These are phyloP conservation scores for Leccinum uliginosum DNA, from an alignment of 768 basidiomycete genomes.

Conservation along the genomic window DNA sequence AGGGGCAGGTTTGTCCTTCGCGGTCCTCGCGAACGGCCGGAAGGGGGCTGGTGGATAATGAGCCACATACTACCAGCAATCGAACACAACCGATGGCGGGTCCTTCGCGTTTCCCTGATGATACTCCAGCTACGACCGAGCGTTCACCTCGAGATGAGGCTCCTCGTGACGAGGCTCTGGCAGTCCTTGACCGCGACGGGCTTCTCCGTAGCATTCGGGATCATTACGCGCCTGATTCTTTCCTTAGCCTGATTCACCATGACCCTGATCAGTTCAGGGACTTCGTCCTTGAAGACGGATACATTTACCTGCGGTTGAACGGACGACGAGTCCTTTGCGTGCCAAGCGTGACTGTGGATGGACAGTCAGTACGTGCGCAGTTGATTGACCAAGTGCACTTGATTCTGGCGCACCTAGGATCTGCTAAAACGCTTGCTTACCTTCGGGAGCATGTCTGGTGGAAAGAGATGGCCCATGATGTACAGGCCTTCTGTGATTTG, in stretches of 20 bases:
- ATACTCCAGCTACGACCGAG: too few relatives aligned
- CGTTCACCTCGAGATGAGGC: too few relatives aligned
- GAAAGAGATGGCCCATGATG: conserved; percentile 31
- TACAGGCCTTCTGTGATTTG: background rate
- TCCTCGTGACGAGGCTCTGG: too few relatives aligned
- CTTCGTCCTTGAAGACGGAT: background rate
- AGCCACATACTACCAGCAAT: too few relatives aligned
- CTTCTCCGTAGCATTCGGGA: background rate
- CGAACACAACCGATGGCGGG: too few relatives aligned
- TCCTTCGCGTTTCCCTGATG: too few relatives aligned
- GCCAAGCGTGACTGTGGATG: conserved; percentile 10
- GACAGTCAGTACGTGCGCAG: conserved; percentile 24
- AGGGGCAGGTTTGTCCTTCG: background rate
- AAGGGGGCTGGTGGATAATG: background rate
- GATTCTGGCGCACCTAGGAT: conserved; percentile 36
- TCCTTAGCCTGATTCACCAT: background rate
- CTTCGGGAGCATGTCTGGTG: conserved; percentile 24
- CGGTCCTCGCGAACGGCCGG: background rate
- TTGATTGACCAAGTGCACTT: conserved; percentile 37
- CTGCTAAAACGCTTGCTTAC: conserved; percentile 30
- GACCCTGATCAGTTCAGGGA: background rate
- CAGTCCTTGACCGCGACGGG: background rate
- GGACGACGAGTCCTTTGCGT: conserved; percentile 17
- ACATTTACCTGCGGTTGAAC: background rate
- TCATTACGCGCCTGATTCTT: background rate